Evolutionary conservation across 2,329 filamentous ascomycete species (phyloP).

Genomic region (Aspergillus jensenii): DNA sequence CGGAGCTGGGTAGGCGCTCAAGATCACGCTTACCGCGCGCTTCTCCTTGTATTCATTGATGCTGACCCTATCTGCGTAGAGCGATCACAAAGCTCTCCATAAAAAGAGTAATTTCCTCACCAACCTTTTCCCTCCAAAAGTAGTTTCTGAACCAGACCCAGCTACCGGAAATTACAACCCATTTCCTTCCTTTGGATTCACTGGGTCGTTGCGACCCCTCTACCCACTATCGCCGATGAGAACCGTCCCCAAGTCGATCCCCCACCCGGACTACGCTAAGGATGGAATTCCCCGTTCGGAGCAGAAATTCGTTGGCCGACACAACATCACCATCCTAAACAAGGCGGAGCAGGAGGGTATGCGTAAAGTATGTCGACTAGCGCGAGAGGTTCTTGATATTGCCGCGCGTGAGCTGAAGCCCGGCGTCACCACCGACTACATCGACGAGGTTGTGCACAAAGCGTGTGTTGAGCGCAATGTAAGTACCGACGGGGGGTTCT

Average conservation of each 20-base stretch:
- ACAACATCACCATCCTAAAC: slow-evolving; percentile 80
- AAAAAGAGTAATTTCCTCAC: slow-evolving; percentile 77
- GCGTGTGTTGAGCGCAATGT: slow-evolving; percentile 91
- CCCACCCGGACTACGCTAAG: slow-evolving; percentile 80
- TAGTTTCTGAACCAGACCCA: slow-evolving; percentile 89
- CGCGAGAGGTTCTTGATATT: slow-evolving; percentile 89
- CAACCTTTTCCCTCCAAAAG: slow-evolving; percentile 72
- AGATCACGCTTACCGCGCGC: slow-evolving; percentile 21
- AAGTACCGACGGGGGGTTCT: slow-evolving; percentile 37
- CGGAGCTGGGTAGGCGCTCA: slow-evolving; percentile 80
- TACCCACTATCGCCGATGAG: slow-evolving; percentile 77
- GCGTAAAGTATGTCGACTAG: slow-evolving; percentile 85
- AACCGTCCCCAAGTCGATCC: slow-evolving; percentile 75
- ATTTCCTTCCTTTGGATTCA: slow-evolving; percentile 82
- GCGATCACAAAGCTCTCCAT: slow-evolving; percentile 78
- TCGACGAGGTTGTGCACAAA: slow-evolving; percentile 93
- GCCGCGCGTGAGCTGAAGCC: slow-evolving; percentile 79
- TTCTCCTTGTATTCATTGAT: slow-evolving; percentile 7
- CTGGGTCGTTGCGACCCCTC: slow-evolving; percentile 78
- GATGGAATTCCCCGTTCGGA: slow-evolving; percentile 73
- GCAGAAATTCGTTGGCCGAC: slow-evolving; percentile 65
- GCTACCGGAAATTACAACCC: slow-evolving; percentile 88
- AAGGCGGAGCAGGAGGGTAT: slow-evolving; percentile 81
- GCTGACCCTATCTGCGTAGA: slow-evolving; percentile 49
- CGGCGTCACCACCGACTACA: slow-evolving; percentile 93